Base-by-base conservation (phyloP, 139 green algal genomes). In the Chlamydomonas eustigma region DNA sequence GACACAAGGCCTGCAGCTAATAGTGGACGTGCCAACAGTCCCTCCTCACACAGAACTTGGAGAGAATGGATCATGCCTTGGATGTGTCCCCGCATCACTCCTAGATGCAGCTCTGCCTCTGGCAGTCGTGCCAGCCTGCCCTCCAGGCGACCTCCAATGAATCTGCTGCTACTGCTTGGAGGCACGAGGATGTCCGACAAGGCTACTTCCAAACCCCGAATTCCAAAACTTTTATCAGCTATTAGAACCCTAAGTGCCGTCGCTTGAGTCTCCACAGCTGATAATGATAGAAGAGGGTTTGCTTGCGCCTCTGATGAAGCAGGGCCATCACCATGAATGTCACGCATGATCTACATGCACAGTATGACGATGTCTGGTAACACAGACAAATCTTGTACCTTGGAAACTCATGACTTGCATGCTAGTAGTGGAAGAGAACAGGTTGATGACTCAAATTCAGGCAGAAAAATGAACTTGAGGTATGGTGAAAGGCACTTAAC, bases 201-300 rank as follows among this genome's bases (percentile, higher is more conserved):
- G 44, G 44, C 44, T 12, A 18, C 44, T 18, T 18, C 44, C 12
- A 58, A 18, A 18, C 12, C 44, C 44, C 69, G 74, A 74, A 80
- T 33, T 6, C 73, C 63, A 31, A 76, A 84, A 24, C 51, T 75
- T 35, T 69, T 67, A 44, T 84, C 79, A 37, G 75, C 75, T 2
- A 84, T 50, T 33, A 73, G 75, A 36, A 84, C 79, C 1, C 79
- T 74, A 58, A 79, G 52, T 0, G 79, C 79, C 37, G 79, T 84
- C 44, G 64, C 73, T 8, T 74, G 64, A 28, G 79, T 77, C 39
- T 84, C 79, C 74, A 84, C 32, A 39, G 65, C 65, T 30, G 65
- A 39, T 34, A 39, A 18, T 34, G 28, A 8, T n/a, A 69, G 32
- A 5, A 6, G 30, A 24, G 58, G 58, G 22, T 4, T 30, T 4